These are phyloP conservation scores for Purpureocillium lavendulum DNA, from an alignment of 2,329 filamentous ascomycete species.

Conservation along the genomic window DNA sequence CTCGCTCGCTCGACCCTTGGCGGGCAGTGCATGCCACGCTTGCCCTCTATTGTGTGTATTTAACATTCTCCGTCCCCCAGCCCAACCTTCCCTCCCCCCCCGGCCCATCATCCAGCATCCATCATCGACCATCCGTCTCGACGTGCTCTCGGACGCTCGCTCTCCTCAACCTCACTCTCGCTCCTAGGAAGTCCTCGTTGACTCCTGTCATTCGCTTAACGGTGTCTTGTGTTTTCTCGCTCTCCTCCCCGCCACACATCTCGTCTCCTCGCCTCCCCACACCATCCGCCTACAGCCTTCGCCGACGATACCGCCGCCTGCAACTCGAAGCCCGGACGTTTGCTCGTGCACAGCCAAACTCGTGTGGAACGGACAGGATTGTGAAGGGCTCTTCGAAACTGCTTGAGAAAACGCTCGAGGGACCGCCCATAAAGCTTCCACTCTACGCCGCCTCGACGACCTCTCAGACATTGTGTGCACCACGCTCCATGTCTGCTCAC, in stretches of 20 bases:
- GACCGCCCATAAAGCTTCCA: too few relatives aligned
- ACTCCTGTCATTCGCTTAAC: constrained; percentile 66
- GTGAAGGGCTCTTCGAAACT: too few relatives aligned
- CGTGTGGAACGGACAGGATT: background rate
- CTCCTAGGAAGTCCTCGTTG: constrained; percentile 62
- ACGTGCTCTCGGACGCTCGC: constrained; percentile 2
- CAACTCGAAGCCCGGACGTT: too few relatives aligned
- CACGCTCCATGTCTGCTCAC: background rate
- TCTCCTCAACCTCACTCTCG: constrained; percentile 18
- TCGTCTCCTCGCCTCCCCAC: constrained; percentile 6
- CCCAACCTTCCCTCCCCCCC: constrained; percentile 1
- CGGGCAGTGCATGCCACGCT: too few relatives aligned
- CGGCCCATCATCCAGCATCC: constrained; percentile 4
- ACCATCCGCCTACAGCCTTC: constrained; percentile 2
- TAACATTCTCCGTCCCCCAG: constrained; percentile 8
- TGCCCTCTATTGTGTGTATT: background rate
- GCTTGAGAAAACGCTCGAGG: too few relatives aligned
- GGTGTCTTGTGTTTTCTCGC: constrained; percentile 42
- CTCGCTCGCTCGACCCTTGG: too few relatives aligned
- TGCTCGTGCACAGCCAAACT: too few relatives aligned
- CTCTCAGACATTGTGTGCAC: too few relatives aligned
- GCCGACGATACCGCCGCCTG: too few relatives aligned
- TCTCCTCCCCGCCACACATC: constrained; percentile 19
- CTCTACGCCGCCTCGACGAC: too few relatives aligned
- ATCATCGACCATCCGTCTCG: constrained; percentile 3